Percentiles rank a stretch among this genome's conserved stretches.
phyloP scores from a whole-genome alignment of 768 basidiomycete species.

The Amanita rubescens region DNA sequence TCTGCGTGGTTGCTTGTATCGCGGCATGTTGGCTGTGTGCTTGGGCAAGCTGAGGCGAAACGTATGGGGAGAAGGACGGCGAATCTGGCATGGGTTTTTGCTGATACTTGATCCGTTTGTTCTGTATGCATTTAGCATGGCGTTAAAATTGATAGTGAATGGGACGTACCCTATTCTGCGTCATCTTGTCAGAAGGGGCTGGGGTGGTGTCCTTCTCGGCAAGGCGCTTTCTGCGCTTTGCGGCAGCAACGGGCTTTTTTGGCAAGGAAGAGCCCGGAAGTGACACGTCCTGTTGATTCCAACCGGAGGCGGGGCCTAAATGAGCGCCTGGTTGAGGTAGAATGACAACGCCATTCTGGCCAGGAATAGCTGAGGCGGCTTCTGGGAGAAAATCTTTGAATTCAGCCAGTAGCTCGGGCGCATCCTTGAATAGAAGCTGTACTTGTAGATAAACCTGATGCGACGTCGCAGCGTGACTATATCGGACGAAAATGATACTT shows the following conservation, averaged over 20 bases:
- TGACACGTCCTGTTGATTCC: conserved; percentile 27
- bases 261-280: conserved; percentile 30
- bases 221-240: conserved; percentile 54
- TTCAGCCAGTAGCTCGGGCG: conserved; percentile 70
- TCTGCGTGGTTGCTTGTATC: conserved; percentile 12
- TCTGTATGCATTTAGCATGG: conserved; percentile 24
- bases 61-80: conserved; percentile 44
- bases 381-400: conserved; percentile 81
- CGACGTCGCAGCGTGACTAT: conserved; percentile 15
- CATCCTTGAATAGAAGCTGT: conserved; percentile 72
- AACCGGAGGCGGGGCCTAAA: conserved; percentile 29
- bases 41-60: conserved; percentile 33
- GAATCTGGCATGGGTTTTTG: conserved; percentile 55
- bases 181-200: conserved; percentile 42
- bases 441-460: conserved; percentile 79
- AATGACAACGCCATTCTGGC: conserved; percentile 36
- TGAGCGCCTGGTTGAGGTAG: conserved; percentile 39
- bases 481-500: conserved; percentile 21
- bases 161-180: conserved; percentile 38
- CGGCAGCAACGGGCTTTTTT: conserved; percentile 38
- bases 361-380: conserved; percentile 34
- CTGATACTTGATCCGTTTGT: conserved; percentile 57
- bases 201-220: conserved; percentile 66
- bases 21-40: conserved; percentile 20
- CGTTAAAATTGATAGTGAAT: conserved; percentile 2